Evolutionary conservation across 1,139 yeast genomes (phyloP).

Genomic region (Williopsis jadinii): DNA sequence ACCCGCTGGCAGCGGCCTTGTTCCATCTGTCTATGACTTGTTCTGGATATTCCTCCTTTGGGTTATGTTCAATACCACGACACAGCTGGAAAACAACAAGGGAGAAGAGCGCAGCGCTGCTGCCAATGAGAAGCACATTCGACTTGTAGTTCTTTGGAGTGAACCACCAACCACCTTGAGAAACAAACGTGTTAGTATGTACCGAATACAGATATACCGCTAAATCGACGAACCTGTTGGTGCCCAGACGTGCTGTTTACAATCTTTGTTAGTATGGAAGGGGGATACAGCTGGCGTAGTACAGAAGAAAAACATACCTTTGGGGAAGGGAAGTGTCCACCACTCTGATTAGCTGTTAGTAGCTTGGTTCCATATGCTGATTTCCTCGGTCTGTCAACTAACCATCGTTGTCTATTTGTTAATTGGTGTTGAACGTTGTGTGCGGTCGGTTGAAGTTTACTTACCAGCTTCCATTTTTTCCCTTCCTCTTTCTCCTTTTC

Average conservation of each 20-base stretch:
- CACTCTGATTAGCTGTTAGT: constrained; percentile 9
- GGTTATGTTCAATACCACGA: constrained; percentile 11
- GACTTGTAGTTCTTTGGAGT: constrained; percentile 19
- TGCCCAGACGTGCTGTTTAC: constrained; percentile 19
- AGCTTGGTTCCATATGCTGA: not conserved
- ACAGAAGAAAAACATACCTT: constrained; percentile 11
- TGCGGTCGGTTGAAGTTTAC: too few species aligned
- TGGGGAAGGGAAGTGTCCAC: constrained; percentile 20
- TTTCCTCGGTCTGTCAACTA: not conserved
- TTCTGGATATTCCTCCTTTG: constrained; percentile 15
- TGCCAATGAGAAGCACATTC: constrained; percentile 12
- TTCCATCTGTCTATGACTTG: constrained; percentile 17
- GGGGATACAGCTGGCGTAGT: not conserved
- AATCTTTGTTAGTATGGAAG: not conserved
- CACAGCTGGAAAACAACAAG: constrained; percentile 13
- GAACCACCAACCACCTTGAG: constrained; percentile 21
- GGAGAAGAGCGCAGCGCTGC: constrained; percentile 11
- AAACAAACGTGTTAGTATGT: constrained; percentile 10
- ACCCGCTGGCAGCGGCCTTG: constrained; percentile 16
- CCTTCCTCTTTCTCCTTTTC: too few species aligned
- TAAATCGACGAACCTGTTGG: constrained; percentile 19
- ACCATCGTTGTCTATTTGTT: too few species aligned
- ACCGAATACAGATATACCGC: too few species aligned
- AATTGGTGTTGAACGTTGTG: too few species aligned
- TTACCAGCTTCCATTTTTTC: too few species aligned